Base-by-base conservation (phyloP, 1,139 yeast species). In the Zygosaccharomyces pseudobailii region DNA sequence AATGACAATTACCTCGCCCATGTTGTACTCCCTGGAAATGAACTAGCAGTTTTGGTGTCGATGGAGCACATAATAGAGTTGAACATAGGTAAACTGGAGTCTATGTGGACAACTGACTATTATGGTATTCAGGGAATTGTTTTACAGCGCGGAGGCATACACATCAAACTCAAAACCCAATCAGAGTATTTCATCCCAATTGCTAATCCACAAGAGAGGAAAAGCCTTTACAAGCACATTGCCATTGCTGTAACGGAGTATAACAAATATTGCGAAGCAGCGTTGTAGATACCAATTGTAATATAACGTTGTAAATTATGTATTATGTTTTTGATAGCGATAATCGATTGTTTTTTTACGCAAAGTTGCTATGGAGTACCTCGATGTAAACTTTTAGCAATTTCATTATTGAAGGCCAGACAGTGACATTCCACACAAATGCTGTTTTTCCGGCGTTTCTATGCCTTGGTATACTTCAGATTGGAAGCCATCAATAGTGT, bases 1-100 rank as follows among this genome's bases (percentile, higher is more conserved):
- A 73, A 74, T 48, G 97, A 92, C 58, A 72, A 73, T 30, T 94
- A 92, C 60, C 71, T 92, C 51, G 95, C 97, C 0, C 98, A 94
- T 66, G 78, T 87, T 54, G 76, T 87, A 13, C 71, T 90, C 43
- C 84, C 92, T 0, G 95, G 95, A 5, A 84, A 82, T 51, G 95
- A 87, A 51, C 75, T 79, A 62, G 86, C 85, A 3, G 82, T 88
- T 2, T 69, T 92, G 48, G 82, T 94, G 3, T 87, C 97, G 1
- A 82, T 80, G 69, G 78, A 72, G 52, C 76, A 83, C 50, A 83
- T 94, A 37, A 64, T 89, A 45, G 73, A 90, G 60, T 75, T 89
- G 55, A 79, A 82, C 33, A 74, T 89, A n/a, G 79, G 81, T 37
- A 71, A 74, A 0, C 67, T 85, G 69, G 73, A 73, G 25, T 56